Evolutionary conservation across 129 eudicot species (phyloP).

Genomic region (Kitagawia praeruptora): DNA sequence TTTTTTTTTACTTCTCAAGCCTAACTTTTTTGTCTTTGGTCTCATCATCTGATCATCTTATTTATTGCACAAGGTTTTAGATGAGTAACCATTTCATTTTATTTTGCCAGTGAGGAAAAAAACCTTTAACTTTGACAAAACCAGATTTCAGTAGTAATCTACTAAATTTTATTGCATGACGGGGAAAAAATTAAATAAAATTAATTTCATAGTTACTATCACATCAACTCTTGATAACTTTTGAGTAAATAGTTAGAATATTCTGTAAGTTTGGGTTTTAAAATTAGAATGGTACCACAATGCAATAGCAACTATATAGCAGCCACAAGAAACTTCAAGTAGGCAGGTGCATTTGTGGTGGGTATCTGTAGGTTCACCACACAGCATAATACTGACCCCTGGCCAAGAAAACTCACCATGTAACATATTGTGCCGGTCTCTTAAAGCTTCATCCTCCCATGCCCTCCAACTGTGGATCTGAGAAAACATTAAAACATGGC

Average conservation of each 20-base stretch:
- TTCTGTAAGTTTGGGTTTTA: neutral
- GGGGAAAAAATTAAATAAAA: neutral
- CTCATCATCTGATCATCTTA: neutral
- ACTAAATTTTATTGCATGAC: neutral
- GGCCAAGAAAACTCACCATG: conserved; percentile 35
- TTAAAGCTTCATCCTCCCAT: conserved; percentile 98
- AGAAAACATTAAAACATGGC: neutral
- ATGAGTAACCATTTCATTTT: neutral
- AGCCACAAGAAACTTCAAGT: neutral
- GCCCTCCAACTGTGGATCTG: conserved; percentile 94
- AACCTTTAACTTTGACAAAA: neutral
- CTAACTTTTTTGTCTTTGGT: neutral
- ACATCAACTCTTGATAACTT: neutral
- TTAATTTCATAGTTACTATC: neutral
- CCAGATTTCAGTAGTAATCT: neutral
- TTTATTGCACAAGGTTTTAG: neutral
- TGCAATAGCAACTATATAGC: neutral
- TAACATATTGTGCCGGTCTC: conserved; percentile 64
- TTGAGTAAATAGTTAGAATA: neutral
- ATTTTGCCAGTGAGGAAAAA: neutral
- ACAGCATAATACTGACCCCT: neutral
- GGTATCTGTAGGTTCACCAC: neutral
- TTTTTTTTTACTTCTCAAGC: no score
- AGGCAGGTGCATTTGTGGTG: neutral
- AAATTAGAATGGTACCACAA: neutral